Conservation (phyloP, 2,329 filamentous ascomycete species). For the Aspergillus pseudotamarii region DNA sequence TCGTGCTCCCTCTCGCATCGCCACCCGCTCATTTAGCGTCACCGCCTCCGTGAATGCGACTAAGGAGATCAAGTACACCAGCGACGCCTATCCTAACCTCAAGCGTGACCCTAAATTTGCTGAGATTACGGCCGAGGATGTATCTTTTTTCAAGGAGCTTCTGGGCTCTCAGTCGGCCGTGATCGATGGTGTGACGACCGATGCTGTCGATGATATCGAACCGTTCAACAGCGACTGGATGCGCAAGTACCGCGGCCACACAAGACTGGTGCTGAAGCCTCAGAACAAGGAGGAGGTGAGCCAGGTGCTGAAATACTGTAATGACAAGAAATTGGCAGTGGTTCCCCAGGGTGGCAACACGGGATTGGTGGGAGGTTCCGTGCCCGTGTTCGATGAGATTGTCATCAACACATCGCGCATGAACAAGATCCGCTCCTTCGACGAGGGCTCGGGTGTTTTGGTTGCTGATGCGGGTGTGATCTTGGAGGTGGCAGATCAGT, state of each 20-base stretch:
- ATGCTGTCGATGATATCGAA: constrained; percentile 79
- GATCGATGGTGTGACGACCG: constrained; percentile 77
- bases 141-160: constrained; percentile 78
- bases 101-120: constrained; percentile 75
- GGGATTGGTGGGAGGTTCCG: constrained; percentile 89
- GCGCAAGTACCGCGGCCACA: constrained; percentile 94
- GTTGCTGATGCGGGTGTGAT: constrained; percentile 91
- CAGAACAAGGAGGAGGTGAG: constrained; percentile 84
- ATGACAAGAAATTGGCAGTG: constrained; percentile 86
- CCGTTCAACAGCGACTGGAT: constrained; percentile 98
- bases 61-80: constrained; percentile 69
- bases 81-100: constrained; percentile 77
- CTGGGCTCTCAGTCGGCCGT: constrained; percentile 78
- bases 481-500: constrained; percentile 84
- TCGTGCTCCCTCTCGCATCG: constrained; percentile 19
- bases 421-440: constrained; percentile 89
- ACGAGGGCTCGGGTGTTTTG: constrained; percentile 86
- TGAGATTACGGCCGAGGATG: constrained; percentile 73
- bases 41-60: constrained; percentile 30
- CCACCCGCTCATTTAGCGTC: constrained; percentile 34
- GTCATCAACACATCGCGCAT: constrained; percentile 88
- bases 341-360: constrained; percentile 98
- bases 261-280: constrained; percentile 84
- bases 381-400: constrained; percentile 98
- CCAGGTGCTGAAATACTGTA: constrained; percentile 91